Base-by-base conservation (phyloP, 139 green algal genomes). In the Tetradesmus lagerheimii region DNA sequence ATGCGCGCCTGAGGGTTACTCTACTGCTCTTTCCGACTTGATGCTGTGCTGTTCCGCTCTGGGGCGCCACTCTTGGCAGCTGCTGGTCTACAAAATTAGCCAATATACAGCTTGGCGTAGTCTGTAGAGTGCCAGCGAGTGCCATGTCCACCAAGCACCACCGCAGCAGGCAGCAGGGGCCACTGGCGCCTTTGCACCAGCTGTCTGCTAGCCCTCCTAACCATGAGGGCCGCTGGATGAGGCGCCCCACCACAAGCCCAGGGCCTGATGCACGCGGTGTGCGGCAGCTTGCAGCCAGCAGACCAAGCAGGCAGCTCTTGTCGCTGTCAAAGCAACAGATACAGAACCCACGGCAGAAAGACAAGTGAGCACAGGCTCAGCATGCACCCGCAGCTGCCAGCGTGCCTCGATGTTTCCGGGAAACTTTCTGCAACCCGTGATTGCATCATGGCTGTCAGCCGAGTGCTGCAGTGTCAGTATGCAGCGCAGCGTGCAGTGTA, bases 61-160 rank as follows among this genome's bases (percentile, higher is more conserved):
- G 4, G 57, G 57, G 20, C 57, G 57, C 57, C 57, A 2, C 1
- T 71, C 57, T 71, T 1, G 57, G 57, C 57, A 71, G 57, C 57
- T 71, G 57, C 57, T 71, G 57, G 57, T n/a, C 57, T 71, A 11
- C 23, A 71, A 4, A 31, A 71, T 20, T 71, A 31, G 23, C n/a
- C 57, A 71, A 18, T 31, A 71, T n/a, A n/a, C 8, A 71, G 57
- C 8, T n/a, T n/a, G n/a, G n/a, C n/a, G n/a, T n/a, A n/a, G 23
- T 31, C 8, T 71, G 20, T 31, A 31, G 9, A 79, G 71, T 38
- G 71, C 71, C 9, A 6, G 71, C 29, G 47, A 62, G 47, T 20
- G 20, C 57, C 82, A 88, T 88, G 83, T 64, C 83, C 6, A 80
- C 25, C 83, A 88, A 88, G 35, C 62, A 88, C 25, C 78, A 84